Conservation (phyloP, 805 yeast species). For the Vanderwaltozyma tropicalis region DNA sequence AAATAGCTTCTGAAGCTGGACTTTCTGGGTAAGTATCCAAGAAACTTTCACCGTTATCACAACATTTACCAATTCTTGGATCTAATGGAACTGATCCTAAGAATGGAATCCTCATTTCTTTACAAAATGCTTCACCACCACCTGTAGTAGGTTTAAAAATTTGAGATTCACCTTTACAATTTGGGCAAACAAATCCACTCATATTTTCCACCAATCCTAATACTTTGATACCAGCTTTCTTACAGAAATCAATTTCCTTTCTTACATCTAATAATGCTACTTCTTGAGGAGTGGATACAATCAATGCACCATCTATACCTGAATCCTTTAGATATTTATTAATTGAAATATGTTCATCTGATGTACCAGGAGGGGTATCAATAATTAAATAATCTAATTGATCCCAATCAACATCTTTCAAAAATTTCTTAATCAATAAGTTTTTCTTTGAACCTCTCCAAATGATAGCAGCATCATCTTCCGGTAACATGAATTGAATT, state of each 20-base stretch:
- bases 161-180: constrained; percentile 78
- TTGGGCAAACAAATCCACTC: constrained; percentile 98
- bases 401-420: constrained; percentile 89
- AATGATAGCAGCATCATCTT: constrained; percentile 83
- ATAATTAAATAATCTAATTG: constrained; percentile 73
- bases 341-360: constrained; percentile 91
- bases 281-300: constrained; percentile 96
- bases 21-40: constrained; percentile 79
- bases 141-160: constrained; percentile 95
- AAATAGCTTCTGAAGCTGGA: constrained; percentile 81
- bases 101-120: constrained; percentile 67
- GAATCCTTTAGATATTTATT: constrained; percentile 78
- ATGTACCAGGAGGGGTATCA: constrained; percentile 98
- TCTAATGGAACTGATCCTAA: constrained; percentile 92
- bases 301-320: constrained; percentile 90
- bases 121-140: constrained; percentile 79
- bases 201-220: constrained; percentile 92
- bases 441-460: constrained; percentile 98
- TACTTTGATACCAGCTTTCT: constrained; percentile 76
- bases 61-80: constrained; percentile 82
- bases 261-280: constrained; percentile 91
- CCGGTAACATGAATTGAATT: constrained; percentile 89
- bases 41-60: constrained; percentile 81
- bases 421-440: constrained; percentile 82
- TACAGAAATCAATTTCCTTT: constrained; percentile 90